Evolutionary conservation across 495 filamentous ascomycete genomes (phyloP).

Genomic region (Oleoguttula mirabilis): DNA sequence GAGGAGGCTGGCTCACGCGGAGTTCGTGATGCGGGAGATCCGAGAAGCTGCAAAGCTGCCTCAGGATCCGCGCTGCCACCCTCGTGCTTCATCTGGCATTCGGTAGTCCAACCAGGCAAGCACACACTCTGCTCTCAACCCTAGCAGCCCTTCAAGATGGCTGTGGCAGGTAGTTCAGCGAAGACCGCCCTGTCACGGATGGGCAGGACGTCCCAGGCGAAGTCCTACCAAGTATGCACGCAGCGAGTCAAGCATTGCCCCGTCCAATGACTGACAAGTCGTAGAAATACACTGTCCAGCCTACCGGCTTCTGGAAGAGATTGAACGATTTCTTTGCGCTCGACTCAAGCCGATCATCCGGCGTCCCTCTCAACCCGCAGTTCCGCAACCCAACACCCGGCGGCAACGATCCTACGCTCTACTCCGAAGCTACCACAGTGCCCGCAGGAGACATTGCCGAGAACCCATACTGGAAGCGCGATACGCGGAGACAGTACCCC

Average conservation of each 20-base stretch:
- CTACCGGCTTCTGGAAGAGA: constrained; percentile 75
- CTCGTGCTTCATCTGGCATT: too few relatives aligned
- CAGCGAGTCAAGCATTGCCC: background rate
- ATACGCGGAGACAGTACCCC: constrained; percentile 77
- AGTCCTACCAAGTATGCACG: constrained; percentile 11
- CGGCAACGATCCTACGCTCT: constrained; percentile 56
- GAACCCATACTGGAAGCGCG: constrained; percentile 97
- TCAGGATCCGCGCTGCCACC: background rate
- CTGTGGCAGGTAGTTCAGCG: constrained; percentile 4
- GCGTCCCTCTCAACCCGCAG: constrained; percentile 84
- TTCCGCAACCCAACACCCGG: constrained; percentile 84
- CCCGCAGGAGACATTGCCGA: constrained; percentile 94
- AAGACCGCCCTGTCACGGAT: constrained; percentile 9
- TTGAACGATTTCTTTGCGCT: constrained; percentile 67
- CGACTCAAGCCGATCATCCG: constrained; percentile 80
- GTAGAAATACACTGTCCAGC: constrained; percentile 97
- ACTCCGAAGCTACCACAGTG: constrained; percentile 80
- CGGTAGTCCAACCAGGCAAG: background rate
- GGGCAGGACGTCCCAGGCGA: constrained; percentile 3
- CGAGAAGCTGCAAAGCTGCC: background rate
- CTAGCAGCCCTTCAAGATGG: constrained; percentile 2
- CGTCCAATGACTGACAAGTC: background rate
- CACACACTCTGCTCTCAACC: background rate
- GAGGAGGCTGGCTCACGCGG: too few relatives aligned
- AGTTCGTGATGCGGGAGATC: too few relatives aligned